A percentile compares a stretch with the other conserved stretches of the same genome.
phyloP scores from a whole-genome alignment of 169 alveolate species.

The Besnoitia besnoiti region DNA sequence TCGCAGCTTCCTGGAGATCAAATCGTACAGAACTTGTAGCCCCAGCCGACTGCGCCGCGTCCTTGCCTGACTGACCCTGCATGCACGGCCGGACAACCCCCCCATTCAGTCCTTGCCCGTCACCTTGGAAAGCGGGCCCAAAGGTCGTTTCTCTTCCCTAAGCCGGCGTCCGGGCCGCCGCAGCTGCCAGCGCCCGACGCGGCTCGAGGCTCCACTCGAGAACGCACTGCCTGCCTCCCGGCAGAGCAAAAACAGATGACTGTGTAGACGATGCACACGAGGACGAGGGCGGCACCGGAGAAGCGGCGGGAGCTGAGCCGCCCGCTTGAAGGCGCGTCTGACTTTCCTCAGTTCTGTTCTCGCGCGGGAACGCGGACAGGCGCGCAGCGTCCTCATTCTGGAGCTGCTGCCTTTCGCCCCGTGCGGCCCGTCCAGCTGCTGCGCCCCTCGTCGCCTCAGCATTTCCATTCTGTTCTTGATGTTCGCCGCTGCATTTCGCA shows the following conservation, averaged over 20 bases:
- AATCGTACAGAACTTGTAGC: not conserved
- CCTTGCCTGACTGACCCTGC: not conserved
- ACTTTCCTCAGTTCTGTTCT: not conserved
- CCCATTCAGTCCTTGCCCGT: not conserved
- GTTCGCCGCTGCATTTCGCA: not conserved
- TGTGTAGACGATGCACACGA: not conserved
- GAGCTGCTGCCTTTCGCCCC: not conserved
- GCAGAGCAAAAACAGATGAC: not conserved
- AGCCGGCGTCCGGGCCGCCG: not conserved
- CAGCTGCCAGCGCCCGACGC: not conserved
- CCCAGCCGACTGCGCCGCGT: not conserved
- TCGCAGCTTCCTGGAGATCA: constrained; percentile 52
- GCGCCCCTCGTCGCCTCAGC: not conserved
- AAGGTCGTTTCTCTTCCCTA: not conserved
- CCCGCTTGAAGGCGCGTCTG: not conserved
- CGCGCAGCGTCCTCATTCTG: not conserved
- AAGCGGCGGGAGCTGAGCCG: not conserved
- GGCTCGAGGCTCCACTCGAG: constrained; percentile 6
- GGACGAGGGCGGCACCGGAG: not conserved
- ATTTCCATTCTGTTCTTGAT: not conserved
- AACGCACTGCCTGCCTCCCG: constrained; percentile 18
- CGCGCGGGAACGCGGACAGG: no score
- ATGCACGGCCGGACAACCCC: not conserved
- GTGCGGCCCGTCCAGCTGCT: not conserved
- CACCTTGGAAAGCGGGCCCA: not conserved